Percentiles rank a stretch among this genome's conserved stretches.
Conservation (phyloP, 805 yeast species). For the Ogataea populi-albae region DNA sequence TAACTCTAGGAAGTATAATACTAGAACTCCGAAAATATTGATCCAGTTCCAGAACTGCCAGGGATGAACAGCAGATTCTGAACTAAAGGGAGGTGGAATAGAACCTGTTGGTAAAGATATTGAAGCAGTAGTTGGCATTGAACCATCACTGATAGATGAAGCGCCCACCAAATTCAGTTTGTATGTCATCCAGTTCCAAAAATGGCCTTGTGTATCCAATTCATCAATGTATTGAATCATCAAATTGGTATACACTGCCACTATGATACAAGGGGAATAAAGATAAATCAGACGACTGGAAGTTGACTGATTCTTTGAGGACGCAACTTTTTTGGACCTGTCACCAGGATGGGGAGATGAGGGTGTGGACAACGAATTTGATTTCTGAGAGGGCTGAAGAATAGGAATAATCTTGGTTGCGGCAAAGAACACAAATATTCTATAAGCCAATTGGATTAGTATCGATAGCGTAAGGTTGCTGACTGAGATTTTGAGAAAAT, state of each 20-base stretch:
- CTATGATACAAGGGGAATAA: slow-evolving; percentile 89
- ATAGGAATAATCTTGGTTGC: slow-evolving; percentile 91
- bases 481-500: slow-evolving; percentile 47
- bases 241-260: slow-evolving; percentile 92
- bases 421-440: slow-evolving; percentile 80
- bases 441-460: slow-evolving; percentile 73
- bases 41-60: slow-evolving; percentile 98
- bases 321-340: slow-evolving; percentile 6
- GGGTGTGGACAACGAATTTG: slow-evolving; percentile 20
- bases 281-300: slow-evolving; percentile 66
- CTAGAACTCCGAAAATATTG: slow-evolving; percentile 75
- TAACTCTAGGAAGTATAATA: slow-evolving; percentile 79
- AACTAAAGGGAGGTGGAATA: background rate
- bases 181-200: slow-evolving; percentile 32
- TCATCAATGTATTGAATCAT: slow-evolving; percentile 86
- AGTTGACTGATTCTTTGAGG: slow-evolving; percentile 19
- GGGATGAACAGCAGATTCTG: slow-evolving; percentile 47
- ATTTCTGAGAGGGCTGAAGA: slow-evolving; percentile 29
- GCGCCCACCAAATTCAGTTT: slow-evolving; percentile 16
- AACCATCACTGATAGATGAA: background rate
- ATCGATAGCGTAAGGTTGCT: slow-evolving; percentile 77
- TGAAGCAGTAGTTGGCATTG: slow-evolving; percentile 1
- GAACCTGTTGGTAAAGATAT: background rate
- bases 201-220: slow-evolving; percentile 51
- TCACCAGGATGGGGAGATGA: slow-evolving; percentile 22